Evolutionary conservation across 306 rosid genomes (phyloP).

Genomic region (Cicer chorassanicum): DNA sequence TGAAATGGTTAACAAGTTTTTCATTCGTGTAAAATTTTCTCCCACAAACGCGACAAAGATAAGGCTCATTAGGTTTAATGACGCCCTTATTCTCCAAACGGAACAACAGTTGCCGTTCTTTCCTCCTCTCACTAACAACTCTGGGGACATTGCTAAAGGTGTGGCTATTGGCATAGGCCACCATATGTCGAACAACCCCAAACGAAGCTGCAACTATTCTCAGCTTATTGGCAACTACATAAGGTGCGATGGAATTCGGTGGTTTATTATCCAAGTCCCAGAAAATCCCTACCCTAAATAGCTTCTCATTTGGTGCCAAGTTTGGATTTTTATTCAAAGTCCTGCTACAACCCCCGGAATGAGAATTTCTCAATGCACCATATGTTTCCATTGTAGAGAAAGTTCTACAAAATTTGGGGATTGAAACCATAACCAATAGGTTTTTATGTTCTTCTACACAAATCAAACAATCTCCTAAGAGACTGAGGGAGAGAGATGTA

Average conservation of each 20-base stretch:
- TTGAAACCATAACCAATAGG: slow-evolving; percentile 42
- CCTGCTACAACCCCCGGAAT: slow-evolving; percentile 21
- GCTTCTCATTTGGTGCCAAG: slow-evolving; percentile 36
- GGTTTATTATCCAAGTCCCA: slow-evolving; percentile 91
- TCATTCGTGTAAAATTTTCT: slow-evolving; percentile 69
- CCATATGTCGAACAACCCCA: slow-evolving; percentile 68
- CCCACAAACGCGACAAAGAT: slow-evolving; percentile 80
- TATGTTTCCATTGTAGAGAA: slow-evolving; percentile 16
- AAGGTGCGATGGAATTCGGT: slow-evolving; percentile 71
- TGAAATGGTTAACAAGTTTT: slow-evolving; percentile 81
- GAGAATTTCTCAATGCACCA: slow-evolving; percentile 41
- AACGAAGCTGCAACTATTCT: slow-evolving; percentile 70
- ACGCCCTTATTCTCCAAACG: slow-evolving; percentile 64
- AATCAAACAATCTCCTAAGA: slow-evolving; percentile 3
- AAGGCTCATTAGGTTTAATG: slow-evolving; percentile 57
- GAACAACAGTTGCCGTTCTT: slow-evolving; percentile 54
- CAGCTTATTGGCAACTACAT: slow-evolving; percentile 73
- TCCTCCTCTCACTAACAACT: slow-evolving; percentile 57
- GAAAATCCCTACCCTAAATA: slow-evolving; percentile 66
- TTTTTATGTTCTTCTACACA: slow-evolving; percentile 13
- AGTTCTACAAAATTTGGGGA: slow-evolving; percentile 46
- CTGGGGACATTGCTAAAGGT: slow-evolving; percentile 61
- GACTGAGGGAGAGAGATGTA: too few species aligned
- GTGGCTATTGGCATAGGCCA: slow-evolving; percentile 71
- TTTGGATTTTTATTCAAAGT: slow-evolving; percentile 31